These are phyloP conservation scores for Allantophomopsis cytisporea DNA, from an alignment of 2,329 filamentous ascomycete genomes.

Conservation along the genomic window DNA sequence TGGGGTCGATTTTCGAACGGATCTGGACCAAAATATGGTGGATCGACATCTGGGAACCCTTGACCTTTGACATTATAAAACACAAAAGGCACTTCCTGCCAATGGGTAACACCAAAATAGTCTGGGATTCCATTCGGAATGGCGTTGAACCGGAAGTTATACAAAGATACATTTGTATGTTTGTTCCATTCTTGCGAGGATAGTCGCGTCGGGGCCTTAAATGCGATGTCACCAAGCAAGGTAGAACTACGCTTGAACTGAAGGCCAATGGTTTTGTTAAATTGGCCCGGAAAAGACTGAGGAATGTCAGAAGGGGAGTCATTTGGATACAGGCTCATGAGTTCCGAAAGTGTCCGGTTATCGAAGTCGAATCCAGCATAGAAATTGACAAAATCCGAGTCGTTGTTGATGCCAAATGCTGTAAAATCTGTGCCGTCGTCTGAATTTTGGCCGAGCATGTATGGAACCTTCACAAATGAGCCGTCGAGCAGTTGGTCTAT, in stretches of 20 bases:
- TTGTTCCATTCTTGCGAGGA: conserved; percentile 4
- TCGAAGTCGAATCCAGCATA: no score
- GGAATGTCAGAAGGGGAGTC: conserved; percentile 33
- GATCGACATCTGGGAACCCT: no score
- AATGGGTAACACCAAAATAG: conserved; percentile 20
- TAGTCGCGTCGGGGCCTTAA: conserved; percentile 3
- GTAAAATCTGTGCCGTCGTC: conserved; percentile 14
- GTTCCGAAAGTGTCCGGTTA: conserved; percentile 23
- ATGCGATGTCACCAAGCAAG: neutral
- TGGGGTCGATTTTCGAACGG: conserved; percentile 17
- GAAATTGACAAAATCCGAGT: no score
- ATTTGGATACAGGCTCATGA: conserved; percentile 28
- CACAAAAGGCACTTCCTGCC: conserved; percentile 37
- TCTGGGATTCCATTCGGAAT: conserved; percentile 15
- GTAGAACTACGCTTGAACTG: conserved; percentile 16
- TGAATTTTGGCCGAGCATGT: neutral
- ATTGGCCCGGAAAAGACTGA: no score
- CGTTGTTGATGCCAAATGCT: conserved; percentile 27
- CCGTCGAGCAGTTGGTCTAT: conserved; percentile 13
- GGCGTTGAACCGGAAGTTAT: conserved; percentile 30
- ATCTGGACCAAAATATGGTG: no score
- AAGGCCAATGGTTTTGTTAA: no score
- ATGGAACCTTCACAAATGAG: neutral
- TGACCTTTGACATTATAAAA: conserved; percentile 34
- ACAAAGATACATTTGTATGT: conserved; percentile 9